Percentiles rank a stretch among this genome's conserved stretches.
Conservation (phyloP, 192 early-diverging fungal species). For the Paraglomus brasilianum region DNA sequence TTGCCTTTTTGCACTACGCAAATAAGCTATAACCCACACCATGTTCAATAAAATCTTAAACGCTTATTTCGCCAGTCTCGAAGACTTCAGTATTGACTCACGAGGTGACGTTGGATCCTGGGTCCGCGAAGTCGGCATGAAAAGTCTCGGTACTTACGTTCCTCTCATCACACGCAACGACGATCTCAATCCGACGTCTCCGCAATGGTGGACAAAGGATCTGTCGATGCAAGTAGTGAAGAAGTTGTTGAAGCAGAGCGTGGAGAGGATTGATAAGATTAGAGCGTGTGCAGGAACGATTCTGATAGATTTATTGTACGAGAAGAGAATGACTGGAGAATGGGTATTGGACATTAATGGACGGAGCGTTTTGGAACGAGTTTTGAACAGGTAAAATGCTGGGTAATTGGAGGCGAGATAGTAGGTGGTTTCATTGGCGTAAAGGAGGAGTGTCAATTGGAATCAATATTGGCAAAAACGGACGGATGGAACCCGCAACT, state of each 20-base stretch:
- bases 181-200: constrained; percentile 1
- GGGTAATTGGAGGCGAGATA: neutral
- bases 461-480: constrained; percentile 4
- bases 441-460: neutral
- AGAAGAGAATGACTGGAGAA: constrained; percentile 3
- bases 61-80: constrained; percentile 62
- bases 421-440: constrained; percentile 17
- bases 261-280: constrained; percentile 92
- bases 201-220: constrained; percentile 40
- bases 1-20: neutral
- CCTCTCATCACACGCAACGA: constrained; percentile 42
- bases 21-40: constrained; percentile 28
- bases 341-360: constrained; percentile 29
- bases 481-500: constrained; percentile 29
- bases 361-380: constrained; percentile 29
- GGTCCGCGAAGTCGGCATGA: constrained; percentile 76
- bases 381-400: constrained; percentile 31
- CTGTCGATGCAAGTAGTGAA: constrained; percentile 44
- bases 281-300: constrained; percentile 69
- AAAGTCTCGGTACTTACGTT: constrained; percentile 51
- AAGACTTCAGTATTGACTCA: constrained; percentile 85
- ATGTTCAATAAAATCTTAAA: constrained; percentile 47
- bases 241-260: constrained; percentile 67
- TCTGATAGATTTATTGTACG: constrained; percentile 52
- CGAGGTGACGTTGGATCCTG: constrained; percentile 97